Conservation (phyloP, 139 green algal genomes). For the Chlamydomonas eustigma region DNA sequence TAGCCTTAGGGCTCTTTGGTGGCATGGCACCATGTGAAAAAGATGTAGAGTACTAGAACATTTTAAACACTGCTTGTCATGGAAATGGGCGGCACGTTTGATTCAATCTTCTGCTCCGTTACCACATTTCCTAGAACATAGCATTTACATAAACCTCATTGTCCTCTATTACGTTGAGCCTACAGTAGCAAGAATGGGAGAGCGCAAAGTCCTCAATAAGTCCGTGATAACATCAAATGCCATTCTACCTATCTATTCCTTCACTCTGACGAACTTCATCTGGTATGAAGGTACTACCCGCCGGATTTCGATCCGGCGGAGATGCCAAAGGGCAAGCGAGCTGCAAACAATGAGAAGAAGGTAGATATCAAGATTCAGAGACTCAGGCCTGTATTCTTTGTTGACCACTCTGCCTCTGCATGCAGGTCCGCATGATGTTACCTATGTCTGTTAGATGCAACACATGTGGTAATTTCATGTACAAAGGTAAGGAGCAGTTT, state of each 20-base stretch:
- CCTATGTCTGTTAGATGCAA: constrained; percentile 94
- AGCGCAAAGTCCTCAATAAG: constrained; percentile 66
- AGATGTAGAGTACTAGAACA: too few relatives aligned
- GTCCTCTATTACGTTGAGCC: too few relatives aligned
- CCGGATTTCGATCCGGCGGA: constrained; percentile 90
- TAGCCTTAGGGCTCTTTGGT: too few relatives aligned
- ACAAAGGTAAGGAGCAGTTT: constrained; percentile 82
- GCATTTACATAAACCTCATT: too few relatives aligned
- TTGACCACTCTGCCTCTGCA: constrained; percentile 10
- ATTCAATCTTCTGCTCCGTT: too few relatives aligned
- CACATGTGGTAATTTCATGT: constrained; percentile 97
- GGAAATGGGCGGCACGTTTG: too few relatives aligned
- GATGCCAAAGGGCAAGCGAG: constrained; percentile 68
- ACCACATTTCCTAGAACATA: too few relatives aligned
- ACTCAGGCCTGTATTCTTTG: constrained; percentile 2
- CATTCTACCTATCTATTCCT: too few relatives aligned
- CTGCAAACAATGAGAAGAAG: constrained; percentile 86
- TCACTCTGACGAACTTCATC: too few relatives aligned
- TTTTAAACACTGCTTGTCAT: too few relatives aligned
- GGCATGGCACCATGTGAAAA: too few relatives aligned
- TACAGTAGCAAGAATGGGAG: constrained; percentile 46
- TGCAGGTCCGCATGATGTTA: constrained; percentile 82
- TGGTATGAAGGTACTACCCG: constrained; percentile 71
- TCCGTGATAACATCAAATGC: constrained; percentile 23
- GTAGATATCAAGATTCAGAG: too few relatives aligned